phyloP scores from a whole-genome alignment of 331 rosid genomes.

The Dryas integrifolia region DNA sequence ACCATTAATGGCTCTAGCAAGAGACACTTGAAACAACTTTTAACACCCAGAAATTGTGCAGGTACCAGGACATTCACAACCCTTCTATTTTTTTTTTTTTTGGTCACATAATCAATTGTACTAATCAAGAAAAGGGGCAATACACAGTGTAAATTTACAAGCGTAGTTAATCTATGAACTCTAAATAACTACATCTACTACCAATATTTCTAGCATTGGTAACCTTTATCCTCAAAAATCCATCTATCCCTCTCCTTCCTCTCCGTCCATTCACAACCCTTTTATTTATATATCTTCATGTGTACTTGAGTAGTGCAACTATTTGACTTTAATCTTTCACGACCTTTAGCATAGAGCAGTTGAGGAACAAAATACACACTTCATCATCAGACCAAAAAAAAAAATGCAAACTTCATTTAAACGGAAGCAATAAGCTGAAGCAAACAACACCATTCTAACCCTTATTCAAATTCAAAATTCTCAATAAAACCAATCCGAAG shows the following conservation, averaged over 20 bases:
- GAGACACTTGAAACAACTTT: neutral
- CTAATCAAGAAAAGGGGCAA: neutral
- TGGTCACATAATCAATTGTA: neutral
- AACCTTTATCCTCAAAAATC: neutral
- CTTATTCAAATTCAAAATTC: neutral
- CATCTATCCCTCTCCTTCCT: neutral
- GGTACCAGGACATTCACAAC: neutral
- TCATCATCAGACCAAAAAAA: too few species aligned
- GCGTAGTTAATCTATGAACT: neutral
- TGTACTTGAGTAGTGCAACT: neutral
- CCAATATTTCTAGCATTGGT: slow-evolving; percentile 4
- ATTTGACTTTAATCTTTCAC: neutral
- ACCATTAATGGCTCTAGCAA: neutral
- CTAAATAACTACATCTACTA: neutral
- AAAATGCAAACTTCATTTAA: neutral
- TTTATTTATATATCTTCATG: neutral
- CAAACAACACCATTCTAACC: neutral
- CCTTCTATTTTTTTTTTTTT: neutral
- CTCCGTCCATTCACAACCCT: neutral
- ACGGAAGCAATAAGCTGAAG: neutral
- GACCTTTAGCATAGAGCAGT: slow-evolving; percentile 1
- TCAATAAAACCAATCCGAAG: neutral
- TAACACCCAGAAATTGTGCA: neutral
- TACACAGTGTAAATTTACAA: too few species aligned
- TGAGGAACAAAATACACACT: neutral